Percentiles rank a stretch among this genome's conserved stretches.
Conservation (phyloP, 1,139 yeast genomes). For the Pichia sp. region DNA sequence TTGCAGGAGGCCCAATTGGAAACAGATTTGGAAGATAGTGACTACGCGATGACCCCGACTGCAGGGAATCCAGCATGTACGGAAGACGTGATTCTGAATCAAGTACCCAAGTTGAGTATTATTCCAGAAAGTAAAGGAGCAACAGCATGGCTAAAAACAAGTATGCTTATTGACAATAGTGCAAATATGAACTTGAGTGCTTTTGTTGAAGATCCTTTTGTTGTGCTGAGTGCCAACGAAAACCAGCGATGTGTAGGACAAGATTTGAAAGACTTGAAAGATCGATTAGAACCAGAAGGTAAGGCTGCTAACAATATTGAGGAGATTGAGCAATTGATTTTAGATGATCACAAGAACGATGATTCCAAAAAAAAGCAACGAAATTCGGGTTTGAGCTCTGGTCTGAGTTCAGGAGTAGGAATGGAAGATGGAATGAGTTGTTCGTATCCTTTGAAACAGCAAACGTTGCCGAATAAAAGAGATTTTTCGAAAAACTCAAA, state of each 20-base stretch:
- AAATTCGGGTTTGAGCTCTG: neutral
- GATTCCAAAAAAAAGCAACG: neutral
- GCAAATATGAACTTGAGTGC: neutral
- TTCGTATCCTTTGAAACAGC: neutral
- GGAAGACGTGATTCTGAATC: neutral
- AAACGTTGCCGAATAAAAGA: neutral
- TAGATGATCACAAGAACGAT: neutral
- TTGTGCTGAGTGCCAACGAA: neutral
- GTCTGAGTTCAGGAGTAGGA: conserved; percentile 3
- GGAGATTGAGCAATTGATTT: neutral
- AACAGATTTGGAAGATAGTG: neutral
- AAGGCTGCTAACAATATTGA: neutral
- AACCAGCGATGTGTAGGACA: neutral
- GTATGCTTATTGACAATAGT: neutral
- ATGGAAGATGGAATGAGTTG: neutral
- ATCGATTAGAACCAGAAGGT: neutral
- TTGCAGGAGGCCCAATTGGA: neutral
- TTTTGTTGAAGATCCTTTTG: conserved; percentile 2
- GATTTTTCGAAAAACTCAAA: conserved; percentile 1
- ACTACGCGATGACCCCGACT: neutral
- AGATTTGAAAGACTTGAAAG: too few species aligned
- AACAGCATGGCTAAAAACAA: conserved; percentile 6
- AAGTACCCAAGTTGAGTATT: neutral
- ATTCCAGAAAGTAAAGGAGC: conserved; percentile 1
- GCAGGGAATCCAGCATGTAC: neutral